Evolutionary conservation across 305 asterid species (phyloP).

Genomic region (Fraxinus floribunda): DNA sequence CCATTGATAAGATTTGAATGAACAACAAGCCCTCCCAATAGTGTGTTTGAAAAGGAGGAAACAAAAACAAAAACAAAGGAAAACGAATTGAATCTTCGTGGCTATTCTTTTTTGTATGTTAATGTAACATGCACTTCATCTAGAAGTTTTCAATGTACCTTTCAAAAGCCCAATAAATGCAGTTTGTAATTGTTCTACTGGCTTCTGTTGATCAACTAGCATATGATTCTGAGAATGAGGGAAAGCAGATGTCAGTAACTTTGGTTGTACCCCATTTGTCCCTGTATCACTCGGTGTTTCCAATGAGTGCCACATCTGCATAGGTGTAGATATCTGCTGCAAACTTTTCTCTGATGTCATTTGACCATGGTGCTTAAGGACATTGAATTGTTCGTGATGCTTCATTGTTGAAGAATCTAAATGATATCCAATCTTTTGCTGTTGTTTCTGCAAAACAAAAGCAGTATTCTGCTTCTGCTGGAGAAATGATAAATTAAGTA

Average conservation of each 20-base stretch:
- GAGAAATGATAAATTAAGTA: not conserved
- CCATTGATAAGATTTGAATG: not conserved
- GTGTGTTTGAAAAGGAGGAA: not conserved
- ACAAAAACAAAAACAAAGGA: not conserved
- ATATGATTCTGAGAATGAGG: slow-evolving; percentile 29
- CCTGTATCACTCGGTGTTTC: slow-evolving; percentile 23
- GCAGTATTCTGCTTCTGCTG: not conserved
- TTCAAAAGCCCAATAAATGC: slow-evolving; percentile 22
- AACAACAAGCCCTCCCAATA: not conserved
- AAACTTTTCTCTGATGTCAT: slow-evolving; percentile 21
- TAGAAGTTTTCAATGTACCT: slow-evolving; percentile 20
- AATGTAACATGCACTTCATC: not conserved
- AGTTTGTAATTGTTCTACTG: slow-evolving; percentile 26
- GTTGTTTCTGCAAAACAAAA: slow-evolving; percentile 18
- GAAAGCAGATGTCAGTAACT: slow-evolving; percentile 29
- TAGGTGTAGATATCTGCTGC: slow-evolving; percentile 5
- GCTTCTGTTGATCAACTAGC: slow-evolving; percentile 23
- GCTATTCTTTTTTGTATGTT: not conserved
- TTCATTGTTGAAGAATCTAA: slow-evolving; percentile 19
- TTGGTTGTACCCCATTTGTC: slow-evolving; percentile 15
- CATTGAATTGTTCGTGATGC: slow-evolving; percentile 24
- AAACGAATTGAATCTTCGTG: not conserved
- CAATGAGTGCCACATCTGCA: slow-evolving; percentile 5
- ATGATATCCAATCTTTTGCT: slow-evolving; percentile 17
- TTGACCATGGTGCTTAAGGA: slow-evolving; percentile 26